These are phyloP conservation scores for Aspergillus sp. DNA, from an alignment of 2,329 filamentous ascomycete genomes.

Conservation along the genomic window DNA sequence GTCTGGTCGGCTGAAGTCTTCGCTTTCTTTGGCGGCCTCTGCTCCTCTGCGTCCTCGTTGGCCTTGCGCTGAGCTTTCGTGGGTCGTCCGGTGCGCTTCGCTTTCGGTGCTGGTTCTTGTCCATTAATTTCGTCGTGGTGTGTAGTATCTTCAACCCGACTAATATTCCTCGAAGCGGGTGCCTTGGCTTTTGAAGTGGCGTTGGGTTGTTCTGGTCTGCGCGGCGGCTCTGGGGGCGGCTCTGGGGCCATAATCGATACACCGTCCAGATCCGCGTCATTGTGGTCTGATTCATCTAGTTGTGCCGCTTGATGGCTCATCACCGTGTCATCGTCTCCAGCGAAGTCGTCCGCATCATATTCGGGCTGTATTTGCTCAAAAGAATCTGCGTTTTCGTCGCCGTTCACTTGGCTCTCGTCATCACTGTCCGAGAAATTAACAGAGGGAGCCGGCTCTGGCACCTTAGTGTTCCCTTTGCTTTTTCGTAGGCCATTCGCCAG, in stretches of 20 bases:
- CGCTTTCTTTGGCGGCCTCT: slow-evolving; percentile 25
- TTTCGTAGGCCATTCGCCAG: slow-evolving; percentile 16
- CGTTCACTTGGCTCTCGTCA: slow-evolving; percentile 18
- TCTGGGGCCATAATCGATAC: slow-evolving; percentile 7
- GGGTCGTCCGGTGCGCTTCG: slow-evolving; percentile 24
- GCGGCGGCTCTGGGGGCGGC: not conserved
- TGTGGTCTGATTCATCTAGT: slow-evolving; percentile 9
- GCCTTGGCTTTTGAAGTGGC: slow-evolving; percentile 12
- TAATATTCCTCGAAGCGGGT: slow-evolving; percentile 5
- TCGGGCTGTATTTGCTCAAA: slow-evolving; percentile 19
- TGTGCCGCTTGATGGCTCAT: slow-evolving; percentile 2
- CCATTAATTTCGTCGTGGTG: slow-evolving; percentile 11
- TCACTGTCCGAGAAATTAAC: slow-evolving; percentile 31
- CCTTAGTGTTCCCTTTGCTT: slow-evolving; percentile 12
- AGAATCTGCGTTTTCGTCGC: slow-evolving; percentile 27
- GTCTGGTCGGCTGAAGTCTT: slow-evolving; percentile 17
- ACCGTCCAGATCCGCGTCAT: slow-evolving; percentile 13
- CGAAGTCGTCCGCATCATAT: slow-evolving; percentile 19
- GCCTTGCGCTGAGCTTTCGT: slow-evolving; percentile 19
- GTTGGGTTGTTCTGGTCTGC: slow-evolving; percentile 7
- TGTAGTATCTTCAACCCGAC: slow-evolving; percentile 5
- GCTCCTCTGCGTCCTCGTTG: slow-evolving; percentile 14
- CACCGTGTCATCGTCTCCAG: slow-evolving; percentile 8
- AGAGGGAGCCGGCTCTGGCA: slow-evolving; percentile 15
- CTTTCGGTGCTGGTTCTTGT: slow-evolving; percentile 15